phyloP scores from a whole-genome alignment of 768 basidiomycete species.

The Ramaria sp. region DNA sequence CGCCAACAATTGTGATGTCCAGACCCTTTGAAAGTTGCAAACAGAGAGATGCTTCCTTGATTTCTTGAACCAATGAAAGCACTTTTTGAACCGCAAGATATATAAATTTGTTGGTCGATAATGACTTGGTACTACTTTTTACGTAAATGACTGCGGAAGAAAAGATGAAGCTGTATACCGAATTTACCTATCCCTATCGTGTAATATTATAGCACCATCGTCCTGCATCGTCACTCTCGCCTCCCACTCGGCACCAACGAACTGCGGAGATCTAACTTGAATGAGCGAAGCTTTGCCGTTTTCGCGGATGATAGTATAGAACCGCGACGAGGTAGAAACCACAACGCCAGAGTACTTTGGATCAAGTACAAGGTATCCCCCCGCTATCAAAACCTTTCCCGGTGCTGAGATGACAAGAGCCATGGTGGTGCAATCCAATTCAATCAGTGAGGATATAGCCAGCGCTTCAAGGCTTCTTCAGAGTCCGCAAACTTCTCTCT shows the following conservation, averaged over 20 bases:
- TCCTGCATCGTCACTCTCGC: conserved; percentile 43
- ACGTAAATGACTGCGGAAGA: background rate
- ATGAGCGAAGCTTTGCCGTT: conserved; percentile 29
- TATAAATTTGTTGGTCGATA: conserved; percentile 82
- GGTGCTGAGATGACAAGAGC: conserved; percentile 71
- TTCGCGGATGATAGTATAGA: conserved; percentile 68
- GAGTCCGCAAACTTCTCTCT: too few species aligned
- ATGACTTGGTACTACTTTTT: background rate
- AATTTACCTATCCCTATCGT: conserved; percentile 2
- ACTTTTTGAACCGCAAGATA: conserved; percentile 79
- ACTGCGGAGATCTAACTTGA: conserved; percentile 83
- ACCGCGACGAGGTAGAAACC: conserved; percentile 86
- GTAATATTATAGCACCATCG: conserved; percentile 1
- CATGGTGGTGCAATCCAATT: background rate
- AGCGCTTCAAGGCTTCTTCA: too few species aligned
- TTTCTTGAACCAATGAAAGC: conserved; percentile 54
- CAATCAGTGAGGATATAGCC: too few species aligned
- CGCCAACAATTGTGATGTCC: conserved; percentile 76
- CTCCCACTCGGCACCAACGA: conserved; percentile 66
- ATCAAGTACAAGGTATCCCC: conserved; percentile 96
- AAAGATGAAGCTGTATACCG: background rate
- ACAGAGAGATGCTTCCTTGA: conserved; percentile 34
- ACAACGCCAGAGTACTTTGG: conserved; percentile 76
- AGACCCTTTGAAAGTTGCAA: conserved; percentile 41
- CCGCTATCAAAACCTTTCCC: conserved; percentile 91